Evolutionary conservation across 768 basidiomycete species (phyloP).

Genomic region (Amanita brunnescens): DNA sequence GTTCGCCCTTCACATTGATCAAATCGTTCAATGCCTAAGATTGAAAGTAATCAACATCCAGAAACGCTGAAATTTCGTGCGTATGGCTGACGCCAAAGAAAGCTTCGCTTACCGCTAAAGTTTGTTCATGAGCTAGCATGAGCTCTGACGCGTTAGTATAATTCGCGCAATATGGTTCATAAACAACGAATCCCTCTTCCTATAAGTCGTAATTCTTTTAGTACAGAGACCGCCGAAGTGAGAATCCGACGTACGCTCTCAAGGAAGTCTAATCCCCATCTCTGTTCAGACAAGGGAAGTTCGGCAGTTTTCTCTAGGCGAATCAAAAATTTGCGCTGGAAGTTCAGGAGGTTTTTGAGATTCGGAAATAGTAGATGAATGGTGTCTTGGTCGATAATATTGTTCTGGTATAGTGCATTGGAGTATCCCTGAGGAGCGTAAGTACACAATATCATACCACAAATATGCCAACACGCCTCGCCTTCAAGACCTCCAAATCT

Average conservation of each 20-base stretch:
- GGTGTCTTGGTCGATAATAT: slow-evolving; percentile 88
- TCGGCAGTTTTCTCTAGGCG: slow-evolving; percentile 82
- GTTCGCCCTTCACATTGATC: slow-evolving; percentile 85
- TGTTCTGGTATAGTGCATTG: slow-evolving; percentile 69
- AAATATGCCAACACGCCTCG: slow-evolving; percentile 52
- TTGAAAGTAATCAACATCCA: slow-evolving; percentile 32
- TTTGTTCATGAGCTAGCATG: slow-evolving; percentile 79
- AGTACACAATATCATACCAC: slow-evolving; percentile 12
- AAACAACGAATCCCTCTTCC: slow-evolving; percentile 94
- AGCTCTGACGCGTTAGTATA: slow-evolving; percentile 83
- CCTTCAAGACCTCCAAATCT: slow-evolving; percentile 93
- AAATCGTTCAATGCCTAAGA: slow-evolving; percentile 63
- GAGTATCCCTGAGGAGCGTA: slow-evolving; percentile 68
- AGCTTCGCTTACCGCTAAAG: slow-evolving; percentile 69
- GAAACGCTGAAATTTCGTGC: no score
- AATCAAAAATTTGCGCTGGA: slow-evolving; percentile 91
- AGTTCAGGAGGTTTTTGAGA: slow-evolving; percentile 90
- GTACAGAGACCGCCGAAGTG: slow-evolving; percentile 30
- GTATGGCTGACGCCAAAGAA: no score
- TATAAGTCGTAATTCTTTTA: slow-evolving; percentile 43
- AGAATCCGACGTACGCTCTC: slow-evolving; percentile 58
- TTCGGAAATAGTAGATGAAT: slow-evolving; percentile 94
- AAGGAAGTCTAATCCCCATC: slow-evolving; percentile 81
- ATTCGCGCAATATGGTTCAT: slow-evolving; percentile 96
- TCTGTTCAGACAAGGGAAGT: slow-evolving; percentile 73